phyloP scores from a whole-genome alignment of 2,329 filamentous ascomycete genomes.

The Ambrosiella beaveri region DNA sequence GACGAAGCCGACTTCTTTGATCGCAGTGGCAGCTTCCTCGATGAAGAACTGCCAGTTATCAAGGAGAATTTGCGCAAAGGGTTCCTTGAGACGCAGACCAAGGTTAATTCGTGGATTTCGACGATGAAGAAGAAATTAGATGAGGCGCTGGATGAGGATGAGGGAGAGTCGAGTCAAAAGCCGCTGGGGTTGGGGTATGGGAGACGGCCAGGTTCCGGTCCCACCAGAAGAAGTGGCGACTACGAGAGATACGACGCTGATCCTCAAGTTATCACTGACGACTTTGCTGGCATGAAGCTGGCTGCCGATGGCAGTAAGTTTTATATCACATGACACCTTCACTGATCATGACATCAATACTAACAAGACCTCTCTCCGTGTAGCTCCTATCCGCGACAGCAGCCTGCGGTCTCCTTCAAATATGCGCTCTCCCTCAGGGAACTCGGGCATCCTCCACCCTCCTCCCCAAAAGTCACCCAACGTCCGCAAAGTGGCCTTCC shows the following conservation, averaged over 20 bases:
- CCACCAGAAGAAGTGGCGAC: constrained; percentile 60
- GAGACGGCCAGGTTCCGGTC: constrained; percentile 38
- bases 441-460: constrained; percentile 64
- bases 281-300: constrained; percentile 60
- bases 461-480: constrained; percentile 36
- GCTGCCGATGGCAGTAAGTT: constrained; percentile 43
- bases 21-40: constrained; percentile 76
- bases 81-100: constrained; percentile 83
- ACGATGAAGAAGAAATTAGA: constrained; percentile 87
- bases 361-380: constrained; percentile 15
- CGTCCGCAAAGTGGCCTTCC: constrained; percentile 39
- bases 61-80: constrained; percentile 86
- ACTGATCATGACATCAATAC: constrained; percentile 11
- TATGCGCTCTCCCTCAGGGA: constrained; percentile 21
- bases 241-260: constrained; percentile 90
- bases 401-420: constrained; percentile 38
- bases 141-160: constrained; percentile 61
- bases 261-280: constrained; percentile 73
- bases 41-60: constrained; percentile 89
- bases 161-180: constrained; percentile 11
- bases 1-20: constrained; percentile 24
- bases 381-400: constrained; percentile 35
- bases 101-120: constrained; percentile 83
- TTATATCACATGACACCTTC: background rate
- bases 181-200: constrained; percentile 17